Base-by-base conservation (phyloP, 2,329 filamentous ascomycete genomes). In the Apiospora rasikravindrae region DNA sequence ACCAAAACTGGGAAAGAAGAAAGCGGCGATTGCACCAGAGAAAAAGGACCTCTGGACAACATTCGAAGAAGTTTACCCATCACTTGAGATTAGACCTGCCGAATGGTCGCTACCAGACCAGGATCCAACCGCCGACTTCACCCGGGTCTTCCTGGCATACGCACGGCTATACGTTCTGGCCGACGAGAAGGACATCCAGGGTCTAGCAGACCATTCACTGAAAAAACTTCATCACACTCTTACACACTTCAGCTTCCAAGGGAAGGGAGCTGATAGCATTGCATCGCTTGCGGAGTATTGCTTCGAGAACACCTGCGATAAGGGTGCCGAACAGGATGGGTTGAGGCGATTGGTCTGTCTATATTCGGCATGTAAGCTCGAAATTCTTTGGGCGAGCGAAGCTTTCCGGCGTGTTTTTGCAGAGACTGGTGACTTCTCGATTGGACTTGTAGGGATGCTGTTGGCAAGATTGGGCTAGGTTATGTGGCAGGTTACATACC, bases 71-170 rank as follows among this genome's bases (percentile, higher is more conserved):
- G 1, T 19, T 2, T 33, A 61, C 53, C 1, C 5, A 2, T 26
- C 51, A 29, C 26, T 57, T 4, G 4, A 29, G 4, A 14, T 2
- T 19, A 16, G 14, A 29, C 26, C 53, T 33, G 22, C 7, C 7
- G 7, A 22, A n/a, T 61, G 29, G 26, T 8, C 26, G 29, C 4
- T 61, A 4, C 26, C 29, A 8, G 16, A 61, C 0, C 29, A 64
- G 10, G 33, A 40, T n/a, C 57, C 57, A 14, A 84, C 73, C 83
- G 81, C 0, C 77, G 76, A 29, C 73, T 85, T 64, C 10, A 64
- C 57, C 1, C 19, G 10, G 4, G 84, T 83, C 64, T 77, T 81
- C 2, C 77, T 86, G 24, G 81, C 83, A 0, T 82, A 86, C 71
- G 57, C 82, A 78, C 69, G 84, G 84, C 73, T 76, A 78, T 44